These are phyloP conservation scores for Lactarius pseudohatsudake DNA, from an alignment of 768 basidiomycete genomes.

Conservation along the genomic window DNA sequence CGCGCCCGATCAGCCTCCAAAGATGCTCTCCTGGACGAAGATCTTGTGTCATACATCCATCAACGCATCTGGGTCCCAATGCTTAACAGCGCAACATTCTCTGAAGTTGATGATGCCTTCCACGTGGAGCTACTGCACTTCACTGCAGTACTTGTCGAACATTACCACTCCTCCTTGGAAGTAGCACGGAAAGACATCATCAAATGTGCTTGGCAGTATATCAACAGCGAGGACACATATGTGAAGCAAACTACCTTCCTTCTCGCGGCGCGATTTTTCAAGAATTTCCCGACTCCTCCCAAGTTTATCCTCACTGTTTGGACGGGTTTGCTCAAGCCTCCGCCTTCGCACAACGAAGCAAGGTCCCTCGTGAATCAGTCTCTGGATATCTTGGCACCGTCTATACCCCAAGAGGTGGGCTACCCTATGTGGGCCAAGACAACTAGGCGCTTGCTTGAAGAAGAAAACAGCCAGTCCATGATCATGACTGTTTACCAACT, in stretches of 20 bases:
- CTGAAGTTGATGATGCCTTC: conserved; percentile 76
- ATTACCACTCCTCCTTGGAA: conserved; percentile 75
- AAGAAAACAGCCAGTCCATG: conserved; percentile 76
- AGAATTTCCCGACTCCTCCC: conserved; percentile 80
- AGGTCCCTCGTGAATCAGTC: conserved; percentile 80
- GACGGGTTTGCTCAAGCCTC: conserved; percentile 83
- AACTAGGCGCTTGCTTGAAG: conserved; percentile 80
- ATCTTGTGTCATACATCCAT: conserved; percentile 70
- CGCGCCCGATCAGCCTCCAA: conserved; percentile 58
- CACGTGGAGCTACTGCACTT: conserved; percentile 89
- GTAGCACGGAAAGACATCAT: conserved; percentile 90
- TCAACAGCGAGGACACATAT: conserved; percentile 80
- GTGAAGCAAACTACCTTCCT: conserved; percentile 93
- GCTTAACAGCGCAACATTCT: conserved; percentile 51
- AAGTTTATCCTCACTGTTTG: conserved; percentile 92
- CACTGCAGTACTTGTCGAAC: conserved; percentile 84
- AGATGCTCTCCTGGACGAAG: conserved; percentile 64
- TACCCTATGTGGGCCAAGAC: conserved; percentile 81
- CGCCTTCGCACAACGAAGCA: conserved; percentile 61
- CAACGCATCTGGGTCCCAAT: conserved; percentile 81
- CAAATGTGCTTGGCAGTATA: conserved; percentile 89
- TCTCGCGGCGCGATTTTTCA: conserved; percentile 88
- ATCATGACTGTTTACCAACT: conserved; percentile 86
- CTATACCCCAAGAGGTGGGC: conserved; percentile 65
- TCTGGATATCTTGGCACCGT: conserved; percentile 80